These are phyloP conservation scores for Dictyostelium intermedium DNA, from an alignment of 78 protist genomes.

Conservation along the genomic window DNA sequence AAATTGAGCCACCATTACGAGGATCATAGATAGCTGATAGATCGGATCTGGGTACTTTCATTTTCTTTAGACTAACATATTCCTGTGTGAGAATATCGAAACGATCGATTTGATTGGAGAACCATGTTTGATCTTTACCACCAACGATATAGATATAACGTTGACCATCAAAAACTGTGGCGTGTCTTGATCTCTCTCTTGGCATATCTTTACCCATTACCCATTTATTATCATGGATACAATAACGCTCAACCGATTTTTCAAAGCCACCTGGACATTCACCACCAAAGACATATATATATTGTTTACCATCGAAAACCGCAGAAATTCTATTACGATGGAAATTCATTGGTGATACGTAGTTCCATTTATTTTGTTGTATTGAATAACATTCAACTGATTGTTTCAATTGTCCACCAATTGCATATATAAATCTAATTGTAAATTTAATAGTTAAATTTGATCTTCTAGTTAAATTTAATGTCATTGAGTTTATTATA, in stretches of 20 bases:
- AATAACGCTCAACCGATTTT: conserved; percentile 52
- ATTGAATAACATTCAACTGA: conserved; percentile 60
- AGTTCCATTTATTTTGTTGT: conserved; percentile 43
- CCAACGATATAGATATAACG: conserved; percentile 68
- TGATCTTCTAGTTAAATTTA: conserved; percentile 24
- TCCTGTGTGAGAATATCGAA: conserved; percentile 39
- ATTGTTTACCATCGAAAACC: conserved; percentile 27
- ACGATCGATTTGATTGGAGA: conserved; percentile 38
- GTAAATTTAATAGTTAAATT: conserved; percentile 23
- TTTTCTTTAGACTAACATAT: conserved; percentile 1
- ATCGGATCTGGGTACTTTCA: conserved; percentile 41
- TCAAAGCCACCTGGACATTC: conserved; percentile 16
- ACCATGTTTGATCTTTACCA: conserved; percentile 69
- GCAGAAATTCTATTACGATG: conserved; percentile 31
- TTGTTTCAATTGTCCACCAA: conserved; percentile 50
- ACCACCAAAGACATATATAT: conserved; percentile 76
- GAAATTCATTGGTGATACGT: conserved; percentile 4
- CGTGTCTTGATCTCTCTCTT: conserved; percentile 46
- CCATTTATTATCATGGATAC: conserved; percentile 45
- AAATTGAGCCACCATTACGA: conserved; percentile 15
- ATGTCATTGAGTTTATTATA: background rate
- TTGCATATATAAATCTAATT: conserved; percentile 58
- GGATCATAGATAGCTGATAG: conserved; percentile 56
- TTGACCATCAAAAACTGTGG: conserved; percentile 53
- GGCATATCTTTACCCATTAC: conserved; percentile 35